These are phyloP conservation scores for Boletus edulis DNA, from an alignment of 768 basidiomycete species.

Conservation along the genomic window DNA sequence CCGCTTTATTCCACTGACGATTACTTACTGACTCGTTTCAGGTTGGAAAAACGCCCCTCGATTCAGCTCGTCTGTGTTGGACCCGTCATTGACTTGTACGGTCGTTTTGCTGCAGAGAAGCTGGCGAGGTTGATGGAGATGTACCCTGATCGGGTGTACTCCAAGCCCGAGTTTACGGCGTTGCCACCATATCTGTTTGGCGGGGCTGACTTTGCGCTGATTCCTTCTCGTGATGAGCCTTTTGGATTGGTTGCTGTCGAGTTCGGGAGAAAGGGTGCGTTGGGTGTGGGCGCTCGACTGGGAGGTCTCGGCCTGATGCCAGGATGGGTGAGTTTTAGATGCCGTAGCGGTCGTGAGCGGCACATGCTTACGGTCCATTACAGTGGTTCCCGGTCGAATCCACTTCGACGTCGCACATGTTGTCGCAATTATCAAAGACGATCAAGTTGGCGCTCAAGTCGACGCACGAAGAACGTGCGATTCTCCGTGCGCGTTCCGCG, in stretches of 20 bases:
- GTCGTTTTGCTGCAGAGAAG: slow-evolving; percentile 94
- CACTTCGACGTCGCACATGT: slow-evolving; percentile 87
- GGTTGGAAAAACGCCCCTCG: slow-evolving; percentile 79
- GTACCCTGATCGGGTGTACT: slow-evolving; percentile 90
- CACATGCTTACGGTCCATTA: neutral
- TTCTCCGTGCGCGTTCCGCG: slow-evolving; percentile 90
- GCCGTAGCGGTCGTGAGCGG: neutral
- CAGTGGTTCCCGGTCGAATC: slow-evolving; percentile 99
- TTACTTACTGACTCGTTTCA: slow-evolving; percentile 25
- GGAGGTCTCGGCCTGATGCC: slow-evolving; percentile 97
- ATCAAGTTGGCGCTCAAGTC: slow-evolving; percentile 94
- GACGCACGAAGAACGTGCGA: slow-evolving; percentile 84
- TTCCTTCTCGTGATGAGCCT: slow-evolving; percentile 94
- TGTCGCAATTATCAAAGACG: slow-evolving; percentile 91
- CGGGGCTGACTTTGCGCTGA: slow-evolving; percentile 93
- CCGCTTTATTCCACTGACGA: slow-evolving; percentile 6
- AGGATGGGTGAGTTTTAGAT: slow-evolving; percentile 73
- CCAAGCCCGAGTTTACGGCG: slow-evolving; percentile 96
- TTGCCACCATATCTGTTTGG: slow-evolving; percentile 91
- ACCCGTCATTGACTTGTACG: slow-evolving; percentile 93
- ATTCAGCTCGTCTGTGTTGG: slow-evolving; percentile 90
- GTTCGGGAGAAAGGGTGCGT: slow-evolving; percentile 93
- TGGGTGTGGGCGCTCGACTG: slow-evolving; percentile 91
- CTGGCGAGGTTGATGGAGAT: slow-evolving; percentile 91
- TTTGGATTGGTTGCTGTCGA: slow-evolving; percentile 96